Conservation (phyloP, 176 grass and related monocot genomes). For the Paspalum vaginatum region DNA sequence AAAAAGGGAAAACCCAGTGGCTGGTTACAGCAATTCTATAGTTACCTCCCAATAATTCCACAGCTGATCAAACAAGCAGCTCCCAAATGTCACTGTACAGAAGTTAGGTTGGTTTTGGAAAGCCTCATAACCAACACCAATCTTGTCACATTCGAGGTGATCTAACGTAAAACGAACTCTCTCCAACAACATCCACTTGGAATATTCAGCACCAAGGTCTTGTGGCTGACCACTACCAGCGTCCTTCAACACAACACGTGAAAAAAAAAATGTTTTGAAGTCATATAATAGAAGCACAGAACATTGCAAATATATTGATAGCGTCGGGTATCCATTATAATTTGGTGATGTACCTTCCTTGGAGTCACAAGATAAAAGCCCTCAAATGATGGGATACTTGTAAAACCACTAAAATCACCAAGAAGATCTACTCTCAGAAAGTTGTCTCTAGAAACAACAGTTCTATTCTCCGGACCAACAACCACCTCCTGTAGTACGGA, state of each 20-base stretch:
- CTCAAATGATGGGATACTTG: slow-evolving; percentile 65
- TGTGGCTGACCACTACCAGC: slow-evolving; percentile 1
- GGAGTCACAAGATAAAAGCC: slow-evolving; percentile 86
- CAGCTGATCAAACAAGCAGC: slow-evolving; percentile 82
- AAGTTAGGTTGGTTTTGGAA: slow-evolving; percentile 75
- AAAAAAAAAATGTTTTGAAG: not conserved
- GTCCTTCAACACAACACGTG: slow-evolving; percentile 41
- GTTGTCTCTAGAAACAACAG: slow-evolving; percentile 73
- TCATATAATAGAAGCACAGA: not conserved
- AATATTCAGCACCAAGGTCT: slow-evolving; percentile 59
- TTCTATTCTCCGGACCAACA: slow-evolving; percentile 86
- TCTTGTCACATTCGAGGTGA: slow-evolving; percentile 77
- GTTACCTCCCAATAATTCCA: slow-evolving; percentile 84
- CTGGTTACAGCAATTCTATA: not conserved
- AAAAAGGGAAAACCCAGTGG: not conserved
- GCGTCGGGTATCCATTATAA: not conserved
- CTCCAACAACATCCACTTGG: slow-evolving; percentile 90
- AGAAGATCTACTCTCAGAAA: slow-evolving; percentile 85
- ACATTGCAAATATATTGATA: not conserved
- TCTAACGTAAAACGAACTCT: slow-evolving; percentile 66
- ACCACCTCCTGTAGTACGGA: slow-evolving; percentile 62
- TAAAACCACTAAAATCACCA: slow-evolving; percentile 65
- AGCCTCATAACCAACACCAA: slow-evolving; percentile 87
- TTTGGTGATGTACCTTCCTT: slow-evolving; percentile 55
- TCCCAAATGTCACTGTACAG: slow-evolving; percentile 58